Evolutionary conservation across 805 yeast genomes (phyloP), one percentile per base, ranked within the genome.

Genomic region (Metschnikowia lunata): DNA sequence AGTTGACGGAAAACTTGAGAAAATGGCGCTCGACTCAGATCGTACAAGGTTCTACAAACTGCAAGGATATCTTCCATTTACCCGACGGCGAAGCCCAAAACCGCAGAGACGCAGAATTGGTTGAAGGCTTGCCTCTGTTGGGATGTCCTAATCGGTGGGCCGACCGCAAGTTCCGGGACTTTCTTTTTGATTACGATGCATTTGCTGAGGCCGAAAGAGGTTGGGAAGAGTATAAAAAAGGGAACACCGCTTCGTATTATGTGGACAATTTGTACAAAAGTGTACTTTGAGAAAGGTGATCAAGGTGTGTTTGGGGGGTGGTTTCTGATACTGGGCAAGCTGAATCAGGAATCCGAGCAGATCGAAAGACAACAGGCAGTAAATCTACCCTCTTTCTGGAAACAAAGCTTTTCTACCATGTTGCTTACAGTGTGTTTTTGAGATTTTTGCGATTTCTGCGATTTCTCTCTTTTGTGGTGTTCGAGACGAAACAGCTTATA

Each of bases 1-100:
- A 43, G 23, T 28, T 35, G 30, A 34, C 39, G 13, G 46, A 43
- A 27, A 30, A 34, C 13, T 30, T 38, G 39, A 14, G 46, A 4
- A 43, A 43, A 29, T 35, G 39, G 39, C 31, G 46, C 12, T 34
- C 39, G 14, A 43, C 46, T 10, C 39, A 43, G 30, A 36, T 43
- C 27, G 36, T 32, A 23, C 36, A 39, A 34, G 42, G 36, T n/a
- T 54, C 57, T 8, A 54, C 57, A 18, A 31, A 51, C 9, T 51
- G 54, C 37, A 41, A 48, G 37, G 32, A 49, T 23, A 47, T 59
- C 12, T 63, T 53, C 39, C 67, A 63, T 45, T 43, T 62, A 35
- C 47, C 44, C n/a, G 66, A 62, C 45, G 65, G 66, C 7, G 41
- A 31, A 15, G 59, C 51, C 35, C 67, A 62, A 45, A 28, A 34